These are phyloP conservation scores for Omphalotus olearius DNA, from an alignment of 1,284 basidiomycete genomes.

Conservation along the genomic window DNA sequence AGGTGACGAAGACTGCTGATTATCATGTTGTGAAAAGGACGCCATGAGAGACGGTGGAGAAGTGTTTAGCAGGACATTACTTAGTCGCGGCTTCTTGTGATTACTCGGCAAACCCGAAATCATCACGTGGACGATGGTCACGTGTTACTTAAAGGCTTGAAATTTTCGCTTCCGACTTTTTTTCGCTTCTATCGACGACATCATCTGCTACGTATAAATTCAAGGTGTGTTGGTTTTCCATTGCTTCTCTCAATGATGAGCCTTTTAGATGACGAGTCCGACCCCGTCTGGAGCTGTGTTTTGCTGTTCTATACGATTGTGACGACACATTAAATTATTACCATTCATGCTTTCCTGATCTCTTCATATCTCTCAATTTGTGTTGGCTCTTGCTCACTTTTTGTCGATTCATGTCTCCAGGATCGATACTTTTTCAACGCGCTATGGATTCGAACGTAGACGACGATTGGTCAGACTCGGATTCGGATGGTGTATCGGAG, in stretches of 20 bases:
- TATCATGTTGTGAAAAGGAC: slow-evolving; percentile 2
- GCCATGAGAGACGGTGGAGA: slow-evolving; percentile 1
- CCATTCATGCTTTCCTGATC: slow-evolving; percentile 91
- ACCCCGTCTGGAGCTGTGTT: slow-evolving; percentile 51
- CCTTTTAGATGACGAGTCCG: slow-evolving; percentile 87
- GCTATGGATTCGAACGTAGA: slow-evolving; percentile 23
- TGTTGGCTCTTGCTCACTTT: background rate
- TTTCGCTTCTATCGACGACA: background rate
- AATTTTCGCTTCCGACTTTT: background rate
- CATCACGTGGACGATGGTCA: background rate
- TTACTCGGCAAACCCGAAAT: background rate
- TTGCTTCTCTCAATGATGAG: slow-evolving; percentile 50
- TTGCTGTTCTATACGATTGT: slow-evolving; percentile 48
- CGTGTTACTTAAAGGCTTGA: background rate
- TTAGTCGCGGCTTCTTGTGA: background rate
- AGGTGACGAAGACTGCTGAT: slow-evolving; percentile 18
- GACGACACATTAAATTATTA: slow-evolving; percentile 65
- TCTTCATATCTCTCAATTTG: slow-evolving; percentile 22
- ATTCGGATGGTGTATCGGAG: slow-evolving; percentile 51
- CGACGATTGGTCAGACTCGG: slow-evolving; percentile 76
- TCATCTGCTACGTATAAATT: background rate
- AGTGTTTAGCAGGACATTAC: background rate
- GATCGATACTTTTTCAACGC: slow-evolving; percentile 18
- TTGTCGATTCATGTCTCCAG: slow-evolving; percentile 8
- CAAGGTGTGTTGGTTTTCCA: slow-evolving; percentile 22